Conservation (phyloP, 352 stramenopile genomes). For the Phytophthora brassicae region DNA sequence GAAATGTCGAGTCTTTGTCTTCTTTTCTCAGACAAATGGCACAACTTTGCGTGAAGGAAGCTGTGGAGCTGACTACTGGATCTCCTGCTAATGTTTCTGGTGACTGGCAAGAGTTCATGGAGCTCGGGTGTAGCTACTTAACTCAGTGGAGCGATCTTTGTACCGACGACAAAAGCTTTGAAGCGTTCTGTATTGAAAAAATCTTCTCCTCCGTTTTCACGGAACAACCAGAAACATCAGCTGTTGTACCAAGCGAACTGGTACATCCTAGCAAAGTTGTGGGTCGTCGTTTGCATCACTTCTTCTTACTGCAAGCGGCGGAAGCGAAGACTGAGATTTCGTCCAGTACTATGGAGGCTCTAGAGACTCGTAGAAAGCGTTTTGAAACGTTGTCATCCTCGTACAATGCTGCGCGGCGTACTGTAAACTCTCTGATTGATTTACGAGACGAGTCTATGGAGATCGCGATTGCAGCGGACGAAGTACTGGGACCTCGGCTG, state of each 20-base stretch:
- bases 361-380: slow-evolving; percentile 20
- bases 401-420: slow-evolving; percentile 20
- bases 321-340: slow-evolving; percentile 20
- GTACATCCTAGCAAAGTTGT: slow-evolving; percentile 17
- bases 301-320: slow-evolving; percentile 43
- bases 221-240: background rate
- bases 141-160: slow-evolving; percentile 39
- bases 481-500: background rate
- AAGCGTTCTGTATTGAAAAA: slow-evolving; percentile 43
- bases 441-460: slow-evolving; percentile 1
- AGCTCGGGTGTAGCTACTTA: slow-evolving; percentile 53
- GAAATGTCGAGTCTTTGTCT: slow-evolving; percentile 4
- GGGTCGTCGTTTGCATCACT: slow-evolving; percentile 44
- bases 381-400: slow-evolving; percentile 29
- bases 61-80: slow-evolving; percentile 5
- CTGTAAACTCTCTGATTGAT: slow-evolving; percentile 2
- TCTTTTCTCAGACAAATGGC: slow-evolving; percentile 42
- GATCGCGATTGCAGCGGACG: background rate
- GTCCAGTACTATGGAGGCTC: slow-evolving; percentile 5
- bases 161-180: slow-evolving; percentile 28
- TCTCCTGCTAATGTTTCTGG: background rate
- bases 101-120: slow-evolving; percentile 36
- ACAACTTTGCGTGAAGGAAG: slow-evolving; percentile 41
- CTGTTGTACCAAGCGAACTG: background rate
- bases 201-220: slow-evolving; percentile 28